These are phyloP conservation scores for Stagonosporopsis chrysanthemi DNA, from an alignment of 2,329 filamentous ascomycete species.

Conservation along the genomic window DNA sequence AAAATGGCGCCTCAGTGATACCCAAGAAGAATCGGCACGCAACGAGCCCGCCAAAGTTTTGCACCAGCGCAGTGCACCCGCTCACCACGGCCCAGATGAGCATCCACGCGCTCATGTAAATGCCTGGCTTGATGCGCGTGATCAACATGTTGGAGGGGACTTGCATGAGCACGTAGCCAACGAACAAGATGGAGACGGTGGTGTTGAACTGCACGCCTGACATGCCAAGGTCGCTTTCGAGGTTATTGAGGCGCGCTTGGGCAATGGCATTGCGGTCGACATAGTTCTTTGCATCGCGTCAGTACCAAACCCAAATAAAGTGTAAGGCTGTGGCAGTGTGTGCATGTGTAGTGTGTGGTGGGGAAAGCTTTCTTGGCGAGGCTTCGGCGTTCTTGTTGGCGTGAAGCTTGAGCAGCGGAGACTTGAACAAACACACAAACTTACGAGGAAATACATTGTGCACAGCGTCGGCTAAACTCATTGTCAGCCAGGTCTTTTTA, in stretches of 20 bases:
- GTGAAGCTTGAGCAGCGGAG: too few species aligned
- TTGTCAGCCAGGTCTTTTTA: not conserved
- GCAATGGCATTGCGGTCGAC: constrained; percentile 70
- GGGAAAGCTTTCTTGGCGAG: constrained; percentile 16
- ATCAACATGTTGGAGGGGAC: constrained; percentile 56
- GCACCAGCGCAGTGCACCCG: constrained; percentile 42
- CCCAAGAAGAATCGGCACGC: constrained; percentile 42
- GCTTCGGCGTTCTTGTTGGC: constrained; percentile 8
- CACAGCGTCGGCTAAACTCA: constrained; percentile 48
- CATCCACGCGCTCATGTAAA: constrained; percentile 48
- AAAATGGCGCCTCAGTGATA: constrained; percentile 52
- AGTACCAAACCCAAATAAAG: not conserved
- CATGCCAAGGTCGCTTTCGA: constrained; percentile 61
- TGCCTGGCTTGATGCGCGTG: constrained; percentile 41
- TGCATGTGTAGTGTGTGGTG: not conserved
- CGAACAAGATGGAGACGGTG: constrained; percentile 54
- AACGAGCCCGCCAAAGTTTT: constrained; percentile 45
- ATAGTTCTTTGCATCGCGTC: constrained; percentile 30
- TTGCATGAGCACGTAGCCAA: constrained; percentile 49
- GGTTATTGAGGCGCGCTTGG: constrained; percentile 67
- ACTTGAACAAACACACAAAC: not conserved
- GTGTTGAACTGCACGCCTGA: constrained; percentile 29
- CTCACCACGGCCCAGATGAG: constrained; percentile 48
- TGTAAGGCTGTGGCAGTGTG: not conserved
- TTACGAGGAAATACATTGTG: constrained; percentile 51